Conservation (phyloP, 2,329 filamentous ascomycete species). For the Sarocladium strictum region DNA sequence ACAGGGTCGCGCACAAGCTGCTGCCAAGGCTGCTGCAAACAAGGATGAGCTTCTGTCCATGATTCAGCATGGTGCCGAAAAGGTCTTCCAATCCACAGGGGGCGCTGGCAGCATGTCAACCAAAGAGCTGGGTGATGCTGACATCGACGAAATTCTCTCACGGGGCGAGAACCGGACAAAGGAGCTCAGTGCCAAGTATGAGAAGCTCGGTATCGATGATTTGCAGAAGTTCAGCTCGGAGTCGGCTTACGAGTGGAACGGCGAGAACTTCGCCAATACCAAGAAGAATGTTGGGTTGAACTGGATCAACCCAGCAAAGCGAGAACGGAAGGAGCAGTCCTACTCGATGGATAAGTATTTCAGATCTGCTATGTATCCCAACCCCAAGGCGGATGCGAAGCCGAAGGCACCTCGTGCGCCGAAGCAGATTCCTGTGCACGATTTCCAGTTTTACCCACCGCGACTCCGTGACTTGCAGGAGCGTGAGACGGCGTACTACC, state of each 20-base stretch:
- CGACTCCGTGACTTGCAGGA: conserved; percentile 85
- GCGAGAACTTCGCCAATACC: conserved; percentile 84
- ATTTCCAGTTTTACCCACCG: conserved; percentile 94
- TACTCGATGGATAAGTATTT: conserved; percentile 99
- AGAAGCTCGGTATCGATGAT: conserved; percentile 94
- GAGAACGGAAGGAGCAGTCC: conserved; percentile 94
- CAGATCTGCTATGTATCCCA: conserved; percentile 73
- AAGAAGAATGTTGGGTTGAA: conserved; percentile 89
- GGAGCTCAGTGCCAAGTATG: conserved; percentile 86
- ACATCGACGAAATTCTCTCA: conserved; percentile 82
- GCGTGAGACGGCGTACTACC: conserved; percentile 90
- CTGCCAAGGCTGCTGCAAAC: conserved; percentile 83
- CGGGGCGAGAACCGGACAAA: conserved; percentile 86
- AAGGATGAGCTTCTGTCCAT: conserved; percentile 96
- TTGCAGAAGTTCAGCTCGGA: conserved; percentile 97
- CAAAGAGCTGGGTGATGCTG: conserved; percentile 69
- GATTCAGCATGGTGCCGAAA: conserved; percentile 98
- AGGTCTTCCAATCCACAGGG: conserved; percentile 75
- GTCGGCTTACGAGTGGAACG: conserved; percentile 98
- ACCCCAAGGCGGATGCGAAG: conserved; percentile 81
- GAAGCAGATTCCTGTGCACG: conserved; percentile 85
- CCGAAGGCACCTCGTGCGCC: conserved; percentile 94
- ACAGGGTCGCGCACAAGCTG: conserved; percentile 87
- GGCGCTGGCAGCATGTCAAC: conserved; percentile 26
- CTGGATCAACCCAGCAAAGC: conserved; percentile 98